Evolutionary conservation across 805 yeast genomes (phyloP), one percentile per base, ranked within the genome.

Genomic region (Saccharomycopsis synnaedendra): DNA sequence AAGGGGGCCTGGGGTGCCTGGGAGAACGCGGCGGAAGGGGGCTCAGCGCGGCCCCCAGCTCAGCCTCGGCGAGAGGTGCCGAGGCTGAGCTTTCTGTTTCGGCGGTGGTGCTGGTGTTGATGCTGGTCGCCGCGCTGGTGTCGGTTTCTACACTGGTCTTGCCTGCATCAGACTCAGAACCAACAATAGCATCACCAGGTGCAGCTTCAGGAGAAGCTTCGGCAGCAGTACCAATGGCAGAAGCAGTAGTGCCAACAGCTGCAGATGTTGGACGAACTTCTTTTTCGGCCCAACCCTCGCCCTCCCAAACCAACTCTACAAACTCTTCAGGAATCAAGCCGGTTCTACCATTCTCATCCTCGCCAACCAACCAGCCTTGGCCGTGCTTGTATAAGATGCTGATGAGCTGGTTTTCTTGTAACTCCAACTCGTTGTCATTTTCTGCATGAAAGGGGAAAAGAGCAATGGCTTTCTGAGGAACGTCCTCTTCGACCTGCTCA

Each of bases 301-400:
- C 68, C 10, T 62, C 64, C 11, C 55, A 62, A 38, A 60, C 56
- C 35, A 67, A 35, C 45, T 85, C 82, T 32, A 93, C 96, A 58
- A 89, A 93, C 57, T 85, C 96, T 58, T 89, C 95, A 1, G 98
- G 98, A 4, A 93, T 95, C 45, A 93, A 74, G 1, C 98, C 98
- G 8, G 94, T 85, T 53, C 80, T 83, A 1, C 86, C 87, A 3
- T 83, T 72, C 31, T 59, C 70, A 58, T 87, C 88, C 51, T 72
- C 72, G 1, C 89, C 97, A 45, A 93, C 97, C 3, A 93, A 72
- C 99, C 98, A 93, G 5, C 99, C 99, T 62, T 90, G 97, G 30
- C 97, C 97, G 62, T 90, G 96, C 49, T 94, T 77, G 62, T 89
- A 90, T 50, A 82, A 78, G 32, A 93, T 83, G 76, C 88, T 82